Base-by-base conservation (phyloP, 805 yeast genomes). In the Nakazawaea wyomingensis region DNA sequence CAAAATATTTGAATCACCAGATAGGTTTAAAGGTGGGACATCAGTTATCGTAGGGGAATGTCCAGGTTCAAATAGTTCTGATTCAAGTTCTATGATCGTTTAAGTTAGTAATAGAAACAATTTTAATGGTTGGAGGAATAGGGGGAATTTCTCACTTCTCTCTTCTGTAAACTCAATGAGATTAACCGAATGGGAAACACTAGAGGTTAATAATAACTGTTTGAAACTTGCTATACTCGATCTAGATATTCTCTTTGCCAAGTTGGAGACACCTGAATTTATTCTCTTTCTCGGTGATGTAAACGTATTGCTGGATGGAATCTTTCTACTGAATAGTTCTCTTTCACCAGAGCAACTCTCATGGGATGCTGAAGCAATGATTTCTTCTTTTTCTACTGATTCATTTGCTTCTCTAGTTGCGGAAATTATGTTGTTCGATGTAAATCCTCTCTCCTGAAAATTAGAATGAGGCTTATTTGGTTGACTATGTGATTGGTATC, bases 21-120 rank as follows among this genome's bases (percentile, higher is more conserved):
- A n/a, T n/a, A n/a, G n/a, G n/a, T n/a, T n/a, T n/a, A 36, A 13
- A 11, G 32, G 7, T 2, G 35, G 37, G 8, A 39, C 18, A 33
- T 39, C 43, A 6, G 10, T 28, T n/a, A 39, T 14, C 5, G 22
- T 33, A 1, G 43, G 43, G 11, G 43, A 33, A 32, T 39, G 43
- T 17, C 33, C 24, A 4, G 43, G 43, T 24, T 33, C 43, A 18
- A 39, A 39, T 4, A 39, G 11, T 10, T 16, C 11, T 21, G 5
- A 5, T 33, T 39, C 43, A 16, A 31, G 26, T 1, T 14, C 43
- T 39, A 20, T 3, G 16, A 9, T 20, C 7, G 32, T 31, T 8
- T 7, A 11, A 9, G 27, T 19, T 34, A 34, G 16, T 34, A 19
- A 11, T 9, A 24, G 11, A 24, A 2, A 24, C 27, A 24, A 24